Evolutionary conservation across 2,329 filamentous ascomycete species (phyloP).

Genomic region (Eutypa lata): DNA sequence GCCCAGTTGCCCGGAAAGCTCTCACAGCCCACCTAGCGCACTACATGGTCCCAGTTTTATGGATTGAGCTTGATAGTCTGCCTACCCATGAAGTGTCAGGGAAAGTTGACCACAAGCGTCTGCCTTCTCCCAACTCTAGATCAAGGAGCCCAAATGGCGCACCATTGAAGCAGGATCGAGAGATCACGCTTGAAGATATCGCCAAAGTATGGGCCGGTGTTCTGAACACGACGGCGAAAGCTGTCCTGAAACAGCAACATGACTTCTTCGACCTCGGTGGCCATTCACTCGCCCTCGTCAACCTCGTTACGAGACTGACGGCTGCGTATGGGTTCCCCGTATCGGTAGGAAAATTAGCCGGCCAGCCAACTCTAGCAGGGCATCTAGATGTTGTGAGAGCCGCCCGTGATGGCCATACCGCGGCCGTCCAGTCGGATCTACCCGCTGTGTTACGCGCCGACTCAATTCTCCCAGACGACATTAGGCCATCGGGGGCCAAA

Average conservation of each 20-base stretch:
- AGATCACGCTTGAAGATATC: constrained; percentile 64
- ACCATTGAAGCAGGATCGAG: constrained; percentile 50
- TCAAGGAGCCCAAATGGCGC: constrained; percentile 41
- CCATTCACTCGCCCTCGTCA: constrained; percentile 74
- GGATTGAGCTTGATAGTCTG: constrained; percentile 68
- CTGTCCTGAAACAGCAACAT: constrained; percentile 63
- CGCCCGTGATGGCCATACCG: constrained; percentile 69
- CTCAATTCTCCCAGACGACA: constrained; percentile 65
- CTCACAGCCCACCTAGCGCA: constrained; percentile 68
- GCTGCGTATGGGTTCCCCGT: constrained; percentile 71
- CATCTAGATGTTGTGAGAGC: constrained; percentile 70
- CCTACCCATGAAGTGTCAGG: constrained; percentile 78
- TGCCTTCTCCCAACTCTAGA: constrained; percentile 59
- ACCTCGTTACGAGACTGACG: constrained; percentile 68
- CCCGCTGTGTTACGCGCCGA: constrained; percentile 67
- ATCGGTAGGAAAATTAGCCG: constrained; percentile 67
- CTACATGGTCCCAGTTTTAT: constrained; percentile 79
- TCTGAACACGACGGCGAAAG: constrained; percentile 59
- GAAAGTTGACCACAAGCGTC: constrained; percentile 69
- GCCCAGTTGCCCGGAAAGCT: constrained; percentile 62
- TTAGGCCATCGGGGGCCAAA: constrained; percentile 52
- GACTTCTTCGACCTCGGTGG: constrained; percentile 81
- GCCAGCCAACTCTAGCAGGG: constrained; percentile 67
- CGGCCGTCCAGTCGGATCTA: constrained; percentile 71
- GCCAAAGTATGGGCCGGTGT: constrained; percentile 70